Conservation (phyloP, 345 rosid species). For the Salix purpurea region DNA sequence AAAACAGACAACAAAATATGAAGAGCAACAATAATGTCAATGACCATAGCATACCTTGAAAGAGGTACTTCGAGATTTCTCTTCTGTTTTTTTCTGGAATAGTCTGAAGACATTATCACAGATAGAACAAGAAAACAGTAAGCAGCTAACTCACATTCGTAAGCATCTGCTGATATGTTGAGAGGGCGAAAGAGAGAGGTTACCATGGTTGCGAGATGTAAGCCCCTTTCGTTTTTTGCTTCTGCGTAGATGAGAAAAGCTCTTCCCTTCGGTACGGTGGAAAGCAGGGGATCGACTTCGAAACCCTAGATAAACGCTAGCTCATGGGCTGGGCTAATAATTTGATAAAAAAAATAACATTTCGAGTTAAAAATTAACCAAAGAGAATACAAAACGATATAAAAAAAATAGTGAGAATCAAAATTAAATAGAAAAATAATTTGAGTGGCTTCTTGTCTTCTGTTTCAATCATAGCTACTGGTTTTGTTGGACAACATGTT, state of each 20-base stretch:
- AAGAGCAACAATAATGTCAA: too few relatives aligned
- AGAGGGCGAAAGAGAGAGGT: background rate
- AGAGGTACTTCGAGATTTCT: slow-evolving; percentile 25
- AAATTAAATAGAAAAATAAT: too few relatives aligned
- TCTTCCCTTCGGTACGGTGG: background rate
- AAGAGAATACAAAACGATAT: too few relatives aligned
- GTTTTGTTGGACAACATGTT: too few relatives aligned
- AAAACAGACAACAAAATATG: background rate
- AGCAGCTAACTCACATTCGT: background rate
- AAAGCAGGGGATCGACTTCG: background rate
- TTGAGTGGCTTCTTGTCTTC: too few relatives aligned
- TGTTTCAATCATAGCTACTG: too few relatives aligned
- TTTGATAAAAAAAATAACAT: too few relatives aligned
- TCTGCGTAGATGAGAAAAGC: background rate
- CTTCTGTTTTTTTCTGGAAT: slow-evolving; percentile 30
- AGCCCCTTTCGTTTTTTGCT: background rate
- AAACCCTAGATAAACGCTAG: background rate
- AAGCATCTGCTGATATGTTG: background rate
- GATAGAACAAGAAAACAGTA: background rate
- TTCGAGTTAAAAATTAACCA: too few relatives aligned
- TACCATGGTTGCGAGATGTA: background rate
- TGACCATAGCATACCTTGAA: slow-evolving; percentile 11
- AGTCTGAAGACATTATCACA: slow-evolving; percentile 4
- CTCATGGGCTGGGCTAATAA: background rate
- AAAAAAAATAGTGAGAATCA: too few relatives aligned